Conservation (phyloP, 306 rosid species). For the Phaseolus lunatus region DNA sequence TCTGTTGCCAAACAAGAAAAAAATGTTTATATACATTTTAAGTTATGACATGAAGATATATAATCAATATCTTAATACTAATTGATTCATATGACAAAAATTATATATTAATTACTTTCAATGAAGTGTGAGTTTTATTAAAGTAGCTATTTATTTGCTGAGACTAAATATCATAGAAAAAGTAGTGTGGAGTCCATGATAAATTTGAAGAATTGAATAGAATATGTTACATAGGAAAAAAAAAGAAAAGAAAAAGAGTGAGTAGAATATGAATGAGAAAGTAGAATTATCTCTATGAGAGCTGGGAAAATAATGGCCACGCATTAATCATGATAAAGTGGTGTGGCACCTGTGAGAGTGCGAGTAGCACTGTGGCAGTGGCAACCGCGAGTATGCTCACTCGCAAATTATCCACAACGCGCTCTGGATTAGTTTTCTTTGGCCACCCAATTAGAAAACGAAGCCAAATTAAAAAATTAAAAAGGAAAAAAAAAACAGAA, state of each 20-base stretch:
- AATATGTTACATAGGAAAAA: not conserved
- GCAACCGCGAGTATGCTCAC: slow-evolving; percentile 35
- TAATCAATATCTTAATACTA: too few relatives aligned
- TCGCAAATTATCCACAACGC: slow-evolving; percentile 46
- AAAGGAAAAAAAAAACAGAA: not conserved
- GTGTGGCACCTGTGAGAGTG: not conserved
- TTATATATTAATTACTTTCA: too few relatives aligned
- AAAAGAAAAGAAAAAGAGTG: not conserved
- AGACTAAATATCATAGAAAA: too few relatives aligned
- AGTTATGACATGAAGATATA: not conserved
- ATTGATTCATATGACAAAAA: too few relatives aligned
- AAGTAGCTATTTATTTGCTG: not conserved
- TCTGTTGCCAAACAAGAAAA: not conserved
- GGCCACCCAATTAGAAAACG: slow-evolving; percentile 41
- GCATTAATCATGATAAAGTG: slow-evolving; percentile 14
- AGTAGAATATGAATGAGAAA: not conserved
- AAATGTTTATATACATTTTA: not conserved
- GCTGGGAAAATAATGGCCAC: slow-evolving; percentile 37
- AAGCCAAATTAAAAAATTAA: not conserved
- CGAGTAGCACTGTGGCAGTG: slow-evolving; percentile 33
- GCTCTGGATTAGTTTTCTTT: slow-evolving; percentile 29
- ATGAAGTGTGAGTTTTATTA: too few relatives aligned
- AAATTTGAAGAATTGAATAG: not conserved
- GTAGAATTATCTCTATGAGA: slow-evolving; percentile 13
- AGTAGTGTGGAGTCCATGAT: not conserved